Conservation (phyloP, 805 yeast species). For the Myxozyma mucilagina region DNA sequence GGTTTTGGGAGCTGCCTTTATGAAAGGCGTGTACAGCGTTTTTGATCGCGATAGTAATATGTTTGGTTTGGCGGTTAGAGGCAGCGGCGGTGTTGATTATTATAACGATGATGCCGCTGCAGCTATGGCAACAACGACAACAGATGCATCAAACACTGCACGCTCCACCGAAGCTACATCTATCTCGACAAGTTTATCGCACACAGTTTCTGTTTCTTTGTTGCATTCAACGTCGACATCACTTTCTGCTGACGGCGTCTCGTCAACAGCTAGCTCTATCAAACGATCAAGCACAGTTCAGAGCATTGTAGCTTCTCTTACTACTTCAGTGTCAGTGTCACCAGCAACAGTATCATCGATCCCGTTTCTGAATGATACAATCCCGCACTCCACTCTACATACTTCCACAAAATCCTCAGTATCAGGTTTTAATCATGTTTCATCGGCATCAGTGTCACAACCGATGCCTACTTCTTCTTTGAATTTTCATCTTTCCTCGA, state of each 20-base stretch:
- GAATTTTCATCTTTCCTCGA: background rate
- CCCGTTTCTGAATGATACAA: background rate
- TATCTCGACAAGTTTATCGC: background rate
- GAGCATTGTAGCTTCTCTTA: too few species aligned
- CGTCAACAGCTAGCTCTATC: too few species aligned
- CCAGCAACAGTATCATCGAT: background rate
- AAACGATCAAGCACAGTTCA: too few species aligned
- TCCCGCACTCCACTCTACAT: background rate
- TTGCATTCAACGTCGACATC: background rate
- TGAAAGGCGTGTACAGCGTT: slow-evolving; percentile 56
- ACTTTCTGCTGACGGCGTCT: background rate
- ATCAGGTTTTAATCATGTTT: background rate
- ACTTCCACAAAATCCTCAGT: background rate
- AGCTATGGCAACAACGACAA: slow-evolving; percentile 1
- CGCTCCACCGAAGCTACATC: background rate
- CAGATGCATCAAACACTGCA: background rate
- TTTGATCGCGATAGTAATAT: slow-evolving; percentile 54
- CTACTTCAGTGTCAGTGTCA: background rate
- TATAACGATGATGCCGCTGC: slow-evolving; percentile 12
- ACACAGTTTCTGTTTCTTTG: background rate
- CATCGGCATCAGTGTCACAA: background rate
- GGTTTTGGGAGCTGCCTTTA: slow-evolving; percentile 66
- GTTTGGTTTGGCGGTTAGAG: slow-evolving; percentile 56
- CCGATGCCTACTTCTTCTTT: background rate
- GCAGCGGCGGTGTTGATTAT: slow-evolving; percentile 17